A percentile compares a stretch with the other conserved stretches of the same genome.
These are phyloP conservation scores for Mucor sp. DNA, from an alignment of 371 early-diverging fungal species.

Conservation along the genomic window DNA sequence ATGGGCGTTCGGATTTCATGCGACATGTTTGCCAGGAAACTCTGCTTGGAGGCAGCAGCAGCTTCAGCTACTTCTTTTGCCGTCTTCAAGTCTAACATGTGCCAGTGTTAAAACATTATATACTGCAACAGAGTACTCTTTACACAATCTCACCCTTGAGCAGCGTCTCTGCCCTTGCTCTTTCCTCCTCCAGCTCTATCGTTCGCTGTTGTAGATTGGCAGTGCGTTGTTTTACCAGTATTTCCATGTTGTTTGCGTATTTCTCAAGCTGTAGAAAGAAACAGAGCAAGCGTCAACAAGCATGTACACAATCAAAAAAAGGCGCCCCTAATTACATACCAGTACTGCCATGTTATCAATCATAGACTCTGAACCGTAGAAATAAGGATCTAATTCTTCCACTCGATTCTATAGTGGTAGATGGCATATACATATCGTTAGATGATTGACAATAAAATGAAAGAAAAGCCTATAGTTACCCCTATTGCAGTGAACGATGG, in stretches of 20 bases:
- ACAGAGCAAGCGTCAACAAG: neutral
- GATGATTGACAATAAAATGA: neutral
- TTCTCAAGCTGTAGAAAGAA: conserved; percentile 37
- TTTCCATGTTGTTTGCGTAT: conserved; percentile 59
- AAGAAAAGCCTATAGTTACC: conserved; percentile 9
- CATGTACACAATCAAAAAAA: neutral
- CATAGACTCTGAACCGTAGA: conserved; percentile 39
- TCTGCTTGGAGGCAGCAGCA: conserved; percentile 56
- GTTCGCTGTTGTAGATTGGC: conserved; percentile 53
- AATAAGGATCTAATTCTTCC: conserved; percentile 49
- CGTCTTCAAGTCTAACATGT: conserved; percentile 37
- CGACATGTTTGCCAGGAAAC: conserved; percentile 63
- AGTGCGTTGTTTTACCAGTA: conserved; percentile 48
- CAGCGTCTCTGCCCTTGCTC: conserved; percentile 40
- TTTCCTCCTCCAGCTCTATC: conserved; percentile 52
- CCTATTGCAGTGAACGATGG: conserved; percentile 41
- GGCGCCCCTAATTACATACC: conserved; percentile 16
- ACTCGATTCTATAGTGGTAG: conserved; percentile 36
- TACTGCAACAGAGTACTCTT: neutral
- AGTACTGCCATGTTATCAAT: conserved; percentile 55
- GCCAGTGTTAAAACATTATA: too few species aligned
- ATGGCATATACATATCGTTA: neutral
- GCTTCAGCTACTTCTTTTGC: conserved; percentile 59
- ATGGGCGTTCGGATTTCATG: conserved; percentile 60
- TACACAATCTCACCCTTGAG: conserved; percentile 23